Conservation (phyloP, 1,284 basidiomycete species). For the Boletus austroedulis region DNA sequence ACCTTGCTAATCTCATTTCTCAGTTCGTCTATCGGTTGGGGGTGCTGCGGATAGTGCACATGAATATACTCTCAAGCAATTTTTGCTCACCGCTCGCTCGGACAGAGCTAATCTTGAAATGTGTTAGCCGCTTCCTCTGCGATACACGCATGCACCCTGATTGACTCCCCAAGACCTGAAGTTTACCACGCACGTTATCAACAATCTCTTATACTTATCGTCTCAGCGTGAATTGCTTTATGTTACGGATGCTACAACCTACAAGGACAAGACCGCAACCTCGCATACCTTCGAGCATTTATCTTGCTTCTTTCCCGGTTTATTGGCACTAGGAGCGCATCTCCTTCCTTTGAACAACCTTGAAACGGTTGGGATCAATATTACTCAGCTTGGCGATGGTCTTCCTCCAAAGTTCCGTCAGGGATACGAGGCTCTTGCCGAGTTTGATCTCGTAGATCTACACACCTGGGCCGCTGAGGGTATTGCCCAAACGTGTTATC, state of each 20-base stretch:
- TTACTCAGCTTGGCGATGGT: slow-evolving; percentile 37
- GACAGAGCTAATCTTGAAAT: slow-evolving; percentile 59
- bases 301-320: slow-evolving; percentile 74
- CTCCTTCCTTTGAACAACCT: slow-evolving; percentile 56
- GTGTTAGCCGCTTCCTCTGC: slow-evolving; percentile 45
- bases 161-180: slow-evolving; percentile 52
- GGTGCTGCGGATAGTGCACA: slow-evolving; percentile 67
- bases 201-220: slow-evolving; percentile 63
- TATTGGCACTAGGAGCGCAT: slow-evolving; percentile 70
- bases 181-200: slow-evolving; percentile 58
- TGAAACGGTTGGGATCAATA: slow-evolving; percentile 42
- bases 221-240: slow-evolving; percentile 66
- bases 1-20: slow-evolving; percentile 5
- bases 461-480: slow-evolving; percentile 70
- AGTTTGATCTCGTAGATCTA: slow-evolving; percentile 47
- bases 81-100: slow-evolving; percentile 57
- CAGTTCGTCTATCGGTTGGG: slow-evolving; percentile 58
- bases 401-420: slow-evolving; percentile 39
- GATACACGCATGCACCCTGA: slow-evolving; percentile 6
- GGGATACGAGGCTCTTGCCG: slow-evolving; percentile 38
- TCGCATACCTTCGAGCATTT: slow-evolving; percentile 68
- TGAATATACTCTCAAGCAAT: slow-evolving; percentile 75
- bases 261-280: slow-evolving; percentile 34
- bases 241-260: slow-evolving; percentile 53
- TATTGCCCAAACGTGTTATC: slow-evolving; percentile 63